These are phyloP conservation scores for Pythium coloratum DNA, from an alignment of 352 stramenopile genomes.

Conservation along the genomic window DNA sequence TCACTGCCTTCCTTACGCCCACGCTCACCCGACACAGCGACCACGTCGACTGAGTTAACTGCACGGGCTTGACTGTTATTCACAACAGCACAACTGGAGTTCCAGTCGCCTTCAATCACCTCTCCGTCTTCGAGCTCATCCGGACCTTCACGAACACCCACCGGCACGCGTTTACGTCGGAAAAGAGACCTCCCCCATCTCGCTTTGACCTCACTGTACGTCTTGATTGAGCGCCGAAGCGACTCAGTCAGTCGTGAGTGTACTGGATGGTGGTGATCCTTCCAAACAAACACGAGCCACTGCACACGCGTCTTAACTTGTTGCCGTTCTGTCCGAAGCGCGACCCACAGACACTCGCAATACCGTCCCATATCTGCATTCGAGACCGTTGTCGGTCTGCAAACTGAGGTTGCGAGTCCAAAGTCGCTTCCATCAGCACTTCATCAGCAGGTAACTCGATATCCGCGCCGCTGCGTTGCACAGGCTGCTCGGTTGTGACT, in stretches of 20 bases:
- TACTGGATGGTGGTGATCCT: neutral
- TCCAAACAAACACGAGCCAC: neutral
- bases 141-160: too few species aligned
- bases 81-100: too few species aligned
- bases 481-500: neutral
- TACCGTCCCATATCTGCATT: neutral
- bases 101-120: neutral
- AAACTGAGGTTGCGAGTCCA: neutral
- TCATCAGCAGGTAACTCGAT: neutral
- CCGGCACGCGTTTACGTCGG: too few species aligned
- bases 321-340: neutral
- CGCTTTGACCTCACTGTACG: neutral
- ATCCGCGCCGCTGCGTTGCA: too few species aligned
- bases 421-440: neutral
- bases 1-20: too few species aligned
- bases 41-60: too few species aligned
- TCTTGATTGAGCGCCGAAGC: neutral
- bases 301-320: neutral
- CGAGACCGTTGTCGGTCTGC: neutral
- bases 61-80: too few species aligned
- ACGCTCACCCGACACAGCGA: too few species aligned
- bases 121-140: neutral
- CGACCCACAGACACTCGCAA: neutral
- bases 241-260: neutral
- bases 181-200: too few species aligned